These are phyloP conservation scores for Pseudopediastrum boryanum DNA, from an alignment of 139 green algal species.

Conservation along the genomic window DNA sequence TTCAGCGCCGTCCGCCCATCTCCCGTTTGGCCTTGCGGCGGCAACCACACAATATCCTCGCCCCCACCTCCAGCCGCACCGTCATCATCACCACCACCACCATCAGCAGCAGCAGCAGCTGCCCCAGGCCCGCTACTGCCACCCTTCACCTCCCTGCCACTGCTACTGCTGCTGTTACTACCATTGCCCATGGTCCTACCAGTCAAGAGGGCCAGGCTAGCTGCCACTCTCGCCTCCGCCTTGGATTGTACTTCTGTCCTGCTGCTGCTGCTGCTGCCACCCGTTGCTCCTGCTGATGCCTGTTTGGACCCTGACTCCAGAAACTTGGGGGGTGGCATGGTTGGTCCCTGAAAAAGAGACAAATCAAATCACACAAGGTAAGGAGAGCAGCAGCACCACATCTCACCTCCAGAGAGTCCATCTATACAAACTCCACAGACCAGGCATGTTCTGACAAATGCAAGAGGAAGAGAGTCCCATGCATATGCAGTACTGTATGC, in stretches of 20 bases:
- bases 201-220: constrained; percentile 21
- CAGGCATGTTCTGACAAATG: too few relatives aligned
- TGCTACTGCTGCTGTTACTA: background rate
- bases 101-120: too few relatives aligned
- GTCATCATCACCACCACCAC: too few relatives aligned
- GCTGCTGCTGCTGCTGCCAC: constrained; percentile 11
- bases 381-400: background rate
- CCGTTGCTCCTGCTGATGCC: background rate
- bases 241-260: too few relatives aligned
- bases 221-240: constrained; percentile 20
- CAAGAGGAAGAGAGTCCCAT: too few relatives aligned
- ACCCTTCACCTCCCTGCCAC: background rate
- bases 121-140: too few relatives aligned
- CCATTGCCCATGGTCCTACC: background rate
- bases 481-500: background rate
- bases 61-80: too few relatives aligned
- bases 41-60: constrained; percentile 63
- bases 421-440: too few relatives aligned
- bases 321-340: constrained; percentile 8
- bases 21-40: constrained; percentile 59
- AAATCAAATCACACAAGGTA: background rate
- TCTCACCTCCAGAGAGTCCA: background rate
- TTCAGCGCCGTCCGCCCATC: constrained; percentile 67
- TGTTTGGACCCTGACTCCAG: background rate
- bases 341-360: background rate